phyloP scores from a whole-genome alignment of 75 land plant species.

The Gnetum montanum region DNA sequence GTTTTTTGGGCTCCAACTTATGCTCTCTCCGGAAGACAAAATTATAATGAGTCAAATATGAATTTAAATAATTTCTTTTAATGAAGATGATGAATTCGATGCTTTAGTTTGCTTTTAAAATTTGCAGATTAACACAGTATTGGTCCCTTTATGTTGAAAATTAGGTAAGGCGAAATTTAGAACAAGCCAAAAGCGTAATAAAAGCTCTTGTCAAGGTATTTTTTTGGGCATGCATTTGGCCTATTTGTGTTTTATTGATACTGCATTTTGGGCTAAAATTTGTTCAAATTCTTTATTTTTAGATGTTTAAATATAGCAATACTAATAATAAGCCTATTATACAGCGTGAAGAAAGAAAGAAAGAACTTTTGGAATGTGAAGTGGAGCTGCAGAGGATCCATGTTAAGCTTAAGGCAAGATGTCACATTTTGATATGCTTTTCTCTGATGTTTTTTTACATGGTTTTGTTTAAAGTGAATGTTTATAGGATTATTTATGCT shows the following conservation, averaged over 20 bases:
- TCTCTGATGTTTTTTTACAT: neutral
- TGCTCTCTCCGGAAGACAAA: no score
- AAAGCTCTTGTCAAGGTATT: conserved; percentile 77
- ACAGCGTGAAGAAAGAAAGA: conserved; percentile 95
- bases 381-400: conserved; percentile 68
- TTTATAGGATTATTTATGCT: no score
- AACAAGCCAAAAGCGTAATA: conserved; percentile 62
- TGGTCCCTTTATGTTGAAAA: neutral
- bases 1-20: no score
- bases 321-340: no score
- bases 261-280: no score
- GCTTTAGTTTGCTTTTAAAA: neutral
- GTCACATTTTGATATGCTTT: no score
- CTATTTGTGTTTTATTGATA: no score
- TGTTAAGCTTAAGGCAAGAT: conserved; percentile 72
- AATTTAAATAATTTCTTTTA: no score
- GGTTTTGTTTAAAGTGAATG: neutral
- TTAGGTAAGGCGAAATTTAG: conserved; percentile 87
- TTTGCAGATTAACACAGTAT: neutral
- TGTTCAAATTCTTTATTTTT: no score
- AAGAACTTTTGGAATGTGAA: conserved; percentile 82
- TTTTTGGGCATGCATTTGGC: neutral
- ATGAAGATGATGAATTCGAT: no score
- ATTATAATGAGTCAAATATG: no score
- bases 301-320: no score